Conservation (phyloP, 768 basidiomycete species). For the Daedaleopsis nitida region DNA sequence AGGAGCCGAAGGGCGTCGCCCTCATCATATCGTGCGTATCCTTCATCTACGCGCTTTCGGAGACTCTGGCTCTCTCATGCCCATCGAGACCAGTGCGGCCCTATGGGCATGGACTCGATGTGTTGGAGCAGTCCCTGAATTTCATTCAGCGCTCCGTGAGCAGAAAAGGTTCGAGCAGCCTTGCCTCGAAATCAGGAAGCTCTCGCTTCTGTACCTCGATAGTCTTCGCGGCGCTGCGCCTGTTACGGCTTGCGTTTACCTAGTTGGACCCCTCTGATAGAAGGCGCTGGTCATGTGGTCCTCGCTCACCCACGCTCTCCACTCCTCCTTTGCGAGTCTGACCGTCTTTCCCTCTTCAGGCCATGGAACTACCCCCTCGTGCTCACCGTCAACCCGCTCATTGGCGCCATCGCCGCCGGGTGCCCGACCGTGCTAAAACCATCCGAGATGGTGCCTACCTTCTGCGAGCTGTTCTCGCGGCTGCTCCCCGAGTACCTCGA, state of each 20-base stretch:
- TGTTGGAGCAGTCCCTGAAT: no score
- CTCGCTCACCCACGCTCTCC: background rate
- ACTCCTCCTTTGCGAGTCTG: background rate
- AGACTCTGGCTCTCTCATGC: no score
- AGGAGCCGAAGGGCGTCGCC: slow-evolving; percentile 61
- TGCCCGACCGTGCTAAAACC: slow-evolving; percentile 68
- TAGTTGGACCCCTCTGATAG: background rate
- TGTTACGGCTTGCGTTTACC: background rate
- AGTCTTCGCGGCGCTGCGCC: background rate
- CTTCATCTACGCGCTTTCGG: background rate
- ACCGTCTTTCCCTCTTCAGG: slow-evolving; percentile 31
- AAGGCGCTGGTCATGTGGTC: background rate
- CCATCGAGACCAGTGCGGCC: slow-evolving; percentile 1
- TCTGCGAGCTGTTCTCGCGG: slow-evolving; percentile 50
- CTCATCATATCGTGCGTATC: slow-evolving; percentile 60
- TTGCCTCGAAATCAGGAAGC: background rate
- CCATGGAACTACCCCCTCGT: slow-evolving; percentile 72
- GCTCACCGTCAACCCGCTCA: slow-evolving; percentile 55
- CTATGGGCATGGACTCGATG: background rate
- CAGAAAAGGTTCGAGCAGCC: background rate
- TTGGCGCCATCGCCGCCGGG: slow-evolving; percentile 76
- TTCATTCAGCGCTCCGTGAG: background rate
- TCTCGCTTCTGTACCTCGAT: background rate
- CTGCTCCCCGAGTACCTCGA: slow-evolving; percentile 62
- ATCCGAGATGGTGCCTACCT: slow-evolving; percentile 59